A percentile compares a stretch with the other conserved stretches of the same genome.
Conservation (phyloP, 2,329 filamentous ascomycete species). For the Penicillium sp. region DNA sequence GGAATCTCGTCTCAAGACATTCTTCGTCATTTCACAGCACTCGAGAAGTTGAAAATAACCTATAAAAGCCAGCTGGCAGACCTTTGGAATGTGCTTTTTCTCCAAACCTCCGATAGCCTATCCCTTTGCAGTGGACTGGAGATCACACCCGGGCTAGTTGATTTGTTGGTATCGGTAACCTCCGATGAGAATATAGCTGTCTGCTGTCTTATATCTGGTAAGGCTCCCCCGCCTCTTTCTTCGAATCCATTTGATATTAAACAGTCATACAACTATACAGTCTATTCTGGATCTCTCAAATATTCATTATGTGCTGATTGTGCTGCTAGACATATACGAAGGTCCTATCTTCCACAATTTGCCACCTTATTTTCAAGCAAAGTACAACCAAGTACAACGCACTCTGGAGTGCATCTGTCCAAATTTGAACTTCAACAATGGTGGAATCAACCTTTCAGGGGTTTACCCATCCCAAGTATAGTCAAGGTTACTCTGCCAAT, state of each 20-base stretch:
- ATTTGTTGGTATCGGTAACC: conserved; percentile 20
- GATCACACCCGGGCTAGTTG: neutral
- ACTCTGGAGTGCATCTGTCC: neutral
- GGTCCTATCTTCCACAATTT: neutral
- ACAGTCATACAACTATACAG: conserved; percentile 7
- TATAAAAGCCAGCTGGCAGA: conserved; percentile 5
- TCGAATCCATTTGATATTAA: conserved; percentile 7
- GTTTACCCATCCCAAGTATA: conserved; percentile 15
- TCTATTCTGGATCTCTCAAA: conserved; percentile 4
- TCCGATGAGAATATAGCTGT: conserved; percentile 18
- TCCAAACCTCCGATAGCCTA: neutral
- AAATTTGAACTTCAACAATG: neutral
- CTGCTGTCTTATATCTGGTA: conserved; percentile 13
- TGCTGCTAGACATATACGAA: neutral
- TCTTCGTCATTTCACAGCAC: neutral
- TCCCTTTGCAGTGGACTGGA: neutral
- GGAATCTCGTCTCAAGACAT: neutral
- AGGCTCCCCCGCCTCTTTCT: neutral
- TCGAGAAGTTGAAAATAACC: neutral
- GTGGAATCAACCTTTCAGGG: neutral
- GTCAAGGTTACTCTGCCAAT: conserved; percentile 42
- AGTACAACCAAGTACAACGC: neutral
- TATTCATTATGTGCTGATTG: conserved; percentile 5
- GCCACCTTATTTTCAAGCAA: neutral
- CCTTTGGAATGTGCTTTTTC: neutral